Base-by-base conservation (phyloP, 2,329 filamentous ascomycete genomes). In the Sordariomycetes sp. region DNA sequence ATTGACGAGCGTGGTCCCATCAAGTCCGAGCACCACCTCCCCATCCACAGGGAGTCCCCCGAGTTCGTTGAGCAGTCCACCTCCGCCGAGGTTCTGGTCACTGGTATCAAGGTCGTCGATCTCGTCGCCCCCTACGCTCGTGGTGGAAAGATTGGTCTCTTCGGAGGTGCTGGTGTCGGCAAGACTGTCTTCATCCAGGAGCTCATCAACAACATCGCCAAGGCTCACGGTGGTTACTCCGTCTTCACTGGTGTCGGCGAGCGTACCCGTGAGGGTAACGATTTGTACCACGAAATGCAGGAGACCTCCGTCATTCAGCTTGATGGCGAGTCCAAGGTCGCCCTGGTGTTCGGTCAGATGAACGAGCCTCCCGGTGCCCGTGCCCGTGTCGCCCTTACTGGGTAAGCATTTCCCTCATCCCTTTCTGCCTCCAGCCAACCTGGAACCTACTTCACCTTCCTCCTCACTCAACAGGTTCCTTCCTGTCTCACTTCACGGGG, bases 131-230 rank as follows among this genome's bases (percentile, higher is more conserved):
- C 92, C 58, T 98, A 98, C 70, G 92, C 92, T 64, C 92, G 92
- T 93, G 92, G 92, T 86, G 92, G 92, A 81, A 98, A 98, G 84
- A 98, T 98, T 79, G 92, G 92, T 86, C 87, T 98, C 54, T 98
- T 98, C 74, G 92, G 92, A 72, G 92, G 92, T 90, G 92, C 92
- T 57, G 92, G 92, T 93, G 92, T 98, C 77, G 92, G 92, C 70
- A 98, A 98, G 84, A 98, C 92, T 65, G 92, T 98, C 64, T 98
- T 96, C 78, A 98, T 98, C 68, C 92, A 98, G 79, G 92, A 98
- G 75, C 74, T 98, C 63, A 98, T 98, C 75, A 98, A 98, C 87
- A 98, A 98, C 83, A 96, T 98, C 63, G 92, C 92, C 72, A 96
- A 96, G 81, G 92, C 92, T 55, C 92, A 98, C 76, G 92, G 92